Evolutionary conservation across 75 land plant genomes (phyloP), one percentile per base, ranked within the genome.

Genomic region (Chamaecyparis obtusa): DNA sequence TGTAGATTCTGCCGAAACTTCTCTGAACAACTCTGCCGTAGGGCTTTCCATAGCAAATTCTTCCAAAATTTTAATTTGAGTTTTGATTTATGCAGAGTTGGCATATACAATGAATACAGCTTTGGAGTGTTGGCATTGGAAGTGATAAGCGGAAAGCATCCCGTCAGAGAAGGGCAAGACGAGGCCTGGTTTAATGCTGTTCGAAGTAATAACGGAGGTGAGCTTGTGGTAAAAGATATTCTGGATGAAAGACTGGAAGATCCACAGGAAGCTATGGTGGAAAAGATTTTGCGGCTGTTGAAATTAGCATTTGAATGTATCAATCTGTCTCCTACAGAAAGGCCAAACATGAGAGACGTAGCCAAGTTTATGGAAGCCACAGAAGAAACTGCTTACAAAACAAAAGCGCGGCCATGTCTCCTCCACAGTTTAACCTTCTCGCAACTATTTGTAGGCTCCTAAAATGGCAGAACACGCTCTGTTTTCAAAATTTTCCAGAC

Each of bases 81-180:
- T 8, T 24, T 27, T 67, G 9, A 67, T n/a, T 71, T 81, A 44
- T 24, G 35, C 86, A 89, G 90, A 89, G 57, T 30, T 89, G 33
- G 90, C 88, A 24, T 89, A 84, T 19, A 89, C 90, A 19, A 87
- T 89, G 90, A 83, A 69, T 93, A 90, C 88, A 90, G 94, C 55
- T 88, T 92, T 74, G 94, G 95, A 56, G 93, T 93, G 48, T 84
- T 93, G 57, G 89, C 89, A 86, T 84, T 94, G 87, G 95, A 94
- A 87, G 88, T 94, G 37, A 85, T 88, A 5, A 91, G 75, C 78
- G 89, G 94, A 74, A 88, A 60, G 87, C 91, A 91, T 71, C 94
- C 95, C 0, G 89, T 39, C 14, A 39, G 57, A 36, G 67, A 84
- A 14, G 75, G 32, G 37, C 36, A 74, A 16, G n/a, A 32, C 4